phyloP scores from a whole-genome alignment of 78 protist species.

The Goniomonas avonlea region DNA sequence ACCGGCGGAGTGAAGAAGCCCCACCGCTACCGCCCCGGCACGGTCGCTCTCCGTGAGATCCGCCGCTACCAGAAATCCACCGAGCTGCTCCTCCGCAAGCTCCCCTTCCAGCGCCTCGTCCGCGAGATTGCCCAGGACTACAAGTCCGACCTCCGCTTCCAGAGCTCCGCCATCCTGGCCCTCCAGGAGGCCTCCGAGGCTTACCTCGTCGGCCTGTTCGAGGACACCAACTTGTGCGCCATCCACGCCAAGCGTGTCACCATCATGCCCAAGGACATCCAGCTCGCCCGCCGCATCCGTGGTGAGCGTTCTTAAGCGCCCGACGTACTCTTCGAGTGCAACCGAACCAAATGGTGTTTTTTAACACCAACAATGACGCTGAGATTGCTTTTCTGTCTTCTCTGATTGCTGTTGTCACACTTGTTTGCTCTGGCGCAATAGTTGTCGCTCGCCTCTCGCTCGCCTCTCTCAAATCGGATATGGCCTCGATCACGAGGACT shows the following conservation, averaged over 20 bases:
- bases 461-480: neutral
- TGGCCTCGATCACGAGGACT: neutral
- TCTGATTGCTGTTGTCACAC: too few relatives aligned
- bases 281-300: constrained; percentile 26
- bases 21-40: constrained; percentile 49
- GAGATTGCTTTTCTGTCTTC: too few relatives aligned
- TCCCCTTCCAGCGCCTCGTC: constrained; percentile 51
- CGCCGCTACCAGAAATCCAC: constrained; percentile 79
- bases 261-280: constrained; percentile 28
- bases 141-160: constrained; percentile 82
- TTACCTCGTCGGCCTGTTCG: constrained; percentile 85
- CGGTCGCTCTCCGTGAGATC: constrained; percentile 86
- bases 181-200: constrained; percentile 91
- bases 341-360: constrained; percentile 7
- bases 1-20: constrained; percentile 55
- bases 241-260: constrained; percentile 80
- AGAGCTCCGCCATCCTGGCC: constrained; percentile 79
- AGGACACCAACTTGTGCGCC: constrained; percentile 83
- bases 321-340: neutral
- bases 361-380: too few relatives aligned
- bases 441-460: neutral
- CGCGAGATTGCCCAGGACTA: constrained; percentile 57
- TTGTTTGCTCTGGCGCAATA: neutral
- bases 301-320: constrained; percentile 11
- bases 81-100: constrained; percentile 71